phyloP scores from a whole-genome alignment of 1,284 basidiomycete genomes.

The Trichosporon sp. region DNA sequence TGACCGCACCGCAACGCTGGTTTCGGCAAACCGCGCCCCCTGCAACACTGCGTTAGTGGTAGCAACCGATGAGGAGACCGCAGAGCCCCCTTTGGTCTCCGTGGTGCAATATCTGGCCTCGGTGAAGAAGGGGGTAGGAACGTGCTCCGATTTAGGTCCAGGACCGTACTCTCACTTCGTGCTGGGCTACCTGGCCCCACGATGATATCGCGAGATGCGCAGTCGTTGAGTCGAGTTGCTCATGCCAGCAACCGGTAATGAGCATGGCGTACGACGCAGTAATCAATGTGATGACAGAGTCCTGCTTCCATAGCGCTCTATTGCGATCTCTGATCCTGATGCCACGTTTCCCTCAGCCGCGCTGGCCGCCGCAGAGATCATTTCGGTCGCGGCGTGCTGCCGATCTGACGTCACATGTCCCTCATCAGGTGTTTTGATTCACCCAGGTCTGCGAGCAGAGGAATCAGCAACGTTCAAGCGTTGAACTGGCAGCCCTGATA shows the following conservation, averaged over 20 bases:
- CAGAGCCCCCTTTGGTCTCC: no score
- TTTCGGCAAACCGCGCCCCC: no score
- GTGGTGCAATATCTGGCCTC: no score
- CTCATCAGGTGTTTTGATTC: no score
- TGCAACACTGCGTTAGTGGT: no score
- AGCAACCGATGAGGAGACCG: no score
- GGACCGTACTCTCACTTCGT: no score
- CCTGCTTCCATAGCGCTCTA: not conserved
- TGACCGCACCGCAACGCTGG: no score
- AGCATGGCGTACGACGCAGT: conserved; percentile 9
- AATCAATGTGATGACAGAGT: not conserved
- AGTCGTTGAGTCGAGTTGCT: not conserved
- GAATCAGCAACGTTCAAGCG: not conserved
- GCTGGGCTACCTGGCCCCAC: not conserved
- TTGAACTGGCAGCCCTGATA: not conserved
- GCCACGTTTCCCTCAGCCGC: not conserved
- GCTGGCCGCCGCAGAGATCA: not conserved
- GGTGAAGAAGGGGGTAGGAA: no score
- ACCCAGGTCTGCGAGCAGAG: no score
- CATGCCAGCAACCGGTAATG: not conserved
- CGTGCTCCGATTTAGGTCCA: no score
- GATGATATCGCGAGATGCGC: not conserved
- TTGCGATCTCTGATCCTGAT: not conserved
- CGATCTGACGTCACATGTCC: not conserved
- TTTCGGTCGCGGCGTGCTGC: not conserved